Conservation (phyloP, 163 green algal species). For the Botryococcus braunii region DNA sequence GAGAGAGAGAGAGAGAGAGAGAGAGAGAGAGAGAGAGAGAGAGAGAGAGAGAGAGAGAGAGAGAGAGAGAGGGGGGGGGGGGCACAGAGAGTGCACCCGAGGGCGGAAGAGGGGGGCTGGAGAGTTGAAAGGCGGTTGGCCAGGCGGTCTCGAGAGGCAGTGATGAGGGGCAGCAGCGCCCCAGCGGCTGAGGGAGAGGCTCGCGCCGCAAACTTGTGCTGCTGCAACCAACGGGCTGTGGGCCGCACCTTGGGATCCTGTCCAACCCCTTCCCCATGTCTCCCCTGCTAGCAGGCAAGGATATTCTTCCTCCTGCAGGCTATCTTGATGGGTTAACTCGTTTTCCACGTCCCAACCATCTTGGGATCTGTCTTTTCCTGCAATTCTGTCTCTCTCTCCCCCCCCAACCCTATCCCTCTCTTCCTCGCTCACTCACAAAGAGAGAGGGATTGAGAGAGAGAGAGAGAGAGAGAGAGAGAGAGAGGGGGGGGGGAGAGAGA, state of each 20-base stretch:
- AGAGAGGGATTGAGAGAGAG: background rate
- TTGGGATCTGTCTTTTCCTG: background rate
- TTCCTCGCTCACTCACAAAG: background rate
- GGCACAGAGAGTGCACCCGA: background rate
- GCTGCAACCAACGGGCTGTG: constrained; percentile 58
- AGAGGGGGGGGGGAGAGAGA: no score
- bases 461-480: no score
- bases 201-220: constrained; percentile 65
- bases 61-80: background rate
- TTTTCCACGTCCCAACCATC: background rate
- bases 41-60: background rate
- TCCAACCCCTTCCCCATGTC: background rate
- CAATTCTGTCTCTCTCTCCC: no score
- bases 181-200: constrained; percentile 3
- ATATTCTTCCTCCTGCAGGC: background rate
- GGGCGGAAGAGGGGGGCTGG: background rate
- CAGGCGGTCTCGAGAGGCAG: constrained; percentile 16
- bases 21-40: background rate
- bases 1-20: no score
- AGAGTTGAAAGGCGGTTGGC: background rate
- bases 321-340: background rate
- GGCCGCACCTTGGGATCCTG: constrained; percentile 63
- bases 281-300: background rate
- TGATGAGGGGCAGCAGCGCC: constrained; percentile 32
- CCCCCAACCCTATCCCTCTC: no score